Evolutionary conservation across 169 alveolate species (phyloP), one percentile per base, ranked within the genome.

Genomic region (Plasmodium gonderi): DNA sequence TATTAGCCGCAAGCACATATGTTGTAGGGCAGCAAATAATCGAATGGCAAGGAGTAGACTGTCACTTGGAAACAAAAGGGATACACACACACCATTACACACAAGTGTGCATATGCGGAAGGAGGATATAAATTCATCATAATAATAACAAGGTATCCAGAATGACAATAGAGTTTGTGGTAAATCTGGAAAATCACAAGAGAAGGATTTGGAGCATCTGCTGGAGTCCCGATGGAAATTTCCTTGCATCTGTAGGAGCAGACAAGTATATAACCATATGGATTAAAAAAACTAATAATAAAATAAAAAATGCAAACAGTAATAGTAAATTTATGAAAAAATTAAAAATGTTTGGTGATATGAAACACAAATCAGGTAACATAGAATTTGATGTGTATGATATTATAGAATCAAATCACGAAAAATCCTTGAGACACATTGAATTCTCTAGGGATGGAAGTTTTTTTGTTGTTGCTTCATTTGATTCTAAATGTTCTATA

Each of bases 401-500:
- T 49, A 81, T 51, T 11, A 94, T 95, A 20, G 95, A 92, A 91
- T 91, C 95, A 8, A 60, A 75, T 65, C 95, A 92, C 90, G 95
- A 95, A 74, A 95, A 94, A 82, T 83, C 97, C 3, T 91, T 94
- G 26, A 89, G 97, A 31, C 93, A 95, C 47, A 95, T 95, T 6
- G 90, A 93, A 76, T 95, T 95, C 65, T 92, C 95, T 65, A 79
- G 44, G 33, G 96, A 94, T 68, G 97, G 97, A 12, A 91, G 85
- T 51, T 95, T 79, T 31, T 91, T 95, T 64, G 92, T 95, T 31
- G 95, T 96, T 47, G 96, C 96, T 2, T 95, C 96, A 12, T 95
- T 95, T 77, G 97, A 95, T 79, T 94, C 96, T n/a, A 95, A 94
- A 17, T 91, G 94, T 14, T 68, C 91, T 9, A 79, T 91, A 20